Evolutionary conservation across 2,329 filamentous ascomycete genomes (phyloP).

Genomic region (Aaosphaeria arxii): DNA sequence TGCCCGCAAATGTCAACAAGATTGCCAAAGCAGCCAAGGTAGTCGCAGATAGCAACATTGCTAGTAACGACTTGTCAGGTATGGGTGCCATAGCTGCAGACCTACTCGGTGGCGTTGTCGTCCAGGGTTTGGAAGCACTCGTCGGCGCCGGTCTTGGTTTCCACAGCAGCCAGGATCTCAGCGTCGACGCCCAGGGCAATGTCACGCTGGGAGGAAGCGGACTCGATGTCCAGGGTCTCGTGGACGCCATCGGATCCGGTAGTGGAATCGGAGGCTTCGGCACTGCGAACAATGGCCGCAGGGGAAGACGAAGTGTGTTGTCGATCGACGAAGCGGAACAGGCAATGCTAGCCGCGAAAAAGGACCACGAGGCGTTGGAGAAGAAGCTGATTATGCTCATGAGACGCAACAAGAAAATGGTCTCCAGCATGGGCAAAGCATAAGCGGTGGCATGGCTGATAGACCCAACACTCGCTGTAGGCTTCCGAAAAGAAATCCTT

Average conservation of each 20-base stretch:
- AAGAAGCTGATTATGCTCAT: slow-evolving; percentile 34
- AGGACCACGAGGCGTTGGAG: slow-evolving; percentile 35
- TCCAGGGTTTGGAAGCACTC: slow-evolving; percentile 33
- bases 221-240: slow-evolving; percentile 21
- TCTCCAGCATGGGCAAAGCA: slow-evolving; percentile 5
- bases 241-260: slow-evolving; percentile 19
- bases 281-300: background rate
- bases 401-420: slow-evolving; percentile 37
- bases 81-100: slow-evolving; percentile 34
- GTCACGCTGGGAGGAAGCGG: slow-evolving; percentile 11
- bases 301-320: slow-evolving; percentile 25
- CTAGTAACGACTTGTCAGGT: slow-evolving; percentile 29
- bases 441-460: background rate
- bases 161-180: slow-evolving; percentile 17
- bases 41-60: slow-evolving; percentile 30
- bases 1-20: slow-evolving; percentile 26
- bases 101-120: slow-evolving; percentile 31
- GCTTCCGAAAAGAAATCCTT: too few relatives aligned
- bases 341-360: slow-evolving; percentile 31
- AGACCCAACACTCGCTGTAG: too few relatives aligned
- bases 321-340: slow-evolving; percentile 35
- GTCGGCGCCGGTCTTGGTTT: slow-evolving; percentile 30
- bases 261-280: slow-evolving; percentile 9
- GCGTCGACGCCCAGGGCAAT: slow-evolving; percentile 20
- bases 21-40: slow-evolving; percentile 34